A percentile compares a stretch with the other conserved stretches of the same genome.
phyloP scores from a whole-genome alignment of 495 filamentous ascomycete genomes.

The Penicillium ochrochloron region DNA sequence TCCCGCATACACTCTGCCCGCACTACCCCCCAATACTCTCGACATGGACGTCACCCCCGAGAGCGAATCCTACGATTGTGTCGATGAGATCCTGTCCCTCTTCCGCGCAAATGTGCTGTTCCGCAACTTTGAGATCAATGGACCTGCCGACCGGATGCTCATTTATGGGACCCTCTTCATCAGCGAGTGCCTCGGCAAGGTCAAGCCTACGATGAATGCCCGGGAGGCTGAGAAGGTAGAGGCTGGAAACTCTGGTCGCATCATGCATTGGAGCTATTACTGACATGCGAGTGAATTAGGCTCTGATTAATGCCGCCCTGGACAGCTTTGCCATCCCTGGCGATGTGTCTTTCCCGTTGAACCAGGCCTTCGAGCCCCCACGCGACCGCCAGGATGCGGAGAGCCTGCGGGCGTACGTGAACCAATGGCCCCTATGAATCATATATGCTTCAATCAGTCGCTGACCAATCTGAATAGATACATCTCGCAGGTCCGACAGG shows the following conservation, averaged over 20 bases:
- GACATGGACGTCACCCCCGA: slow-evolving; percentile 78
- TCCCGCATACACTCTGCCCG: slow-evolving; percentile 82
- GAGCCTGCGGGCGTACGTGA: slow-evolving; percentile 69
- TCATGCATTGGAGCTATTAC: not conserved
- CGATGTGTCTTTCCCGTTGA: slow-evolving; percentile 91
- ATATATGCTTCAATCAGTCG: not conserved
- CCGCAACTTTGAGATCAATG: slow-evolving; percentile 99
- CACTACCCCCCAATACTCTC: slow-evolving; percentile 69
- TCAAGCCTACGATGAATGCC: slow-evolving; percentile 69
- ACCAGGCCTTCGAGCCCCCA: slow-evolving; percentile 83
- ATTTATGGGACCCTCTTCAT: slow-evolving; percentile 97
- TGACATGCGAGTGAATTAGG: slow-evolving; percentile 41
- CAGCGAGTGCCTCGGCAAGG: slow-evolving; percentile 83
- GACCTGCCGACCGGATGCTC: slow-evolving; percentile 88
- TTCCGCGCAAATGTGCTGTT: slow-evolving; percentile 99
- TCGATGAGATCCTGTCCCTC: slow-evolving; percentile 89
- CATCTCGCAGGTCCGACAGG: slow-evolving; percentile 88
- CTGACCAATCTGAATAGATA: slow-evolving; percentile 51
- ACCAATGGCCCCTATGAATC: not conserved
- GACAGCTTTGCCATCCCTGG: slow-evolving; percentile 95
- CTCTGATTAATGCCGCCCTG: slow-evolving; percentile 71
- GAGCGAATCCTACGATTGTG: slow-evolving; percentile 87
- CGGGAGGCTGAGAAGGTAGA: slow-evolving; percentile 64
- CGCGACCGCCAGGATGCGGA: slow-evolving; percentile 87
- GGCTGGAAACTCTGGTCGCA: not conserved